phyloP scores from a whole-genome alignment of 2,329 filamentous ascomycete species.

The Pseudogymnoascus sp. region DNA sequence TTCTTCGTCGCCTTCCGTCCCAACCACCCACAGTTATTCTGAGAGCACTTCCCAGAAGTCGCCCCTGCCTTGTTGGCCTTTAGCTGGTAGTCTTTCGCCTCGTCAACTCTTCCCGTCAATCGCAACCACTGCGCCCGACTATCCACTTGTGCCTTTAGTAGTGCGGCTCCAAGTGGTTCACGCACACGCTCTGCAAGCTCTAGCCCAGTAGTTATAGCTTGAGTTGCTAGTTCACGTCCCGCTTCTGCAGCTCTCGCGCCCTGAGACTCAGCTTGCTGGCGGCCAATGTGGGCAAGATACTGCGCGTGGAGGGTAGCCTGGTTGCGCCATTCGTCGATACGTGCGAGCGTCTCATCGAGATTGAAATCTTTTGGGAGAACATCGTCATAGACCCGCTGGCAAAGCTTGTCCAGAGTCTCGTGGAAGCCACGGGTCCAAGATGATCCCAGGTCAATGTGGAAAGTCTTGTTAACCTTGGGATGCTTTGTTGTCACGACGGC shows the following conservation, averaged over 20 bases:
- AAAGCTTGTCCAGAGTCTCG: constrained; percentile 21
- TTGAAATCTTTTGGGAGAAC: neutral
- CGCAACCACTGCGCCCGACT: constrained; percentile 53
- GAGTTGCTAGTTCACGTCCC: neutral
- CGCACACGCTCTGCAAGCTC: constrained; percentile 15
- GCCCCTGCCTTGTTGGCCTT: constrained; percentile 36
- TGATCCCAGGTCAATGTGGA: constrained; percentile 51
- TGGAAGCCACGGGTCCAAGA: constrained; percentile 22
- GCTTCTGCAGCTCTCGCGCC: neutral
- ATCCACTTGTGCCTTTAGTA: constrained; percentile 48
- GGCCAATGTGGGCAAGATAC: constrained; percentile 36
- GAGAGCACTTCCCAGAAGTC: neutral
- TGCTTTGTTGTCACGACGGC: constrained; percentile 51
- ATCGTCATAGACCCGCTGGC: constrained; percentile 1
- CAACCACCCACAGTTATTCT: neutral
- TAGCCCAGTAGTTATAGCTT: neutral
- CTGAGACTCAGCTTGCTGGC: constrained; percentile 25
- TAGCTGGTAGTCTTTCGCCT: constrained; percentile 39
- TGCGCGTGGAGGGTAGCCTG: constrained; percentile 20
- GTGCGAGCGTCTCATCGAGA: neutral
- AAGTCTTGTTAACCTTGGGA: constrained; percentile 54
- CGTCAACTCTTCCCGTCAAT: constrained; percentile 42
- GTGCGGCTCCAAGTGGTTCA: constrained; percentile 37
- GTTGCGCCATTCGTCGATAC: constrained; percentile 1
- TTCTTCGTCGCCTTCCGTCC: neutral